Base-by-base conservation (phyloP, 1,139 yeast species). In the Candida tropicalis region DNA sequence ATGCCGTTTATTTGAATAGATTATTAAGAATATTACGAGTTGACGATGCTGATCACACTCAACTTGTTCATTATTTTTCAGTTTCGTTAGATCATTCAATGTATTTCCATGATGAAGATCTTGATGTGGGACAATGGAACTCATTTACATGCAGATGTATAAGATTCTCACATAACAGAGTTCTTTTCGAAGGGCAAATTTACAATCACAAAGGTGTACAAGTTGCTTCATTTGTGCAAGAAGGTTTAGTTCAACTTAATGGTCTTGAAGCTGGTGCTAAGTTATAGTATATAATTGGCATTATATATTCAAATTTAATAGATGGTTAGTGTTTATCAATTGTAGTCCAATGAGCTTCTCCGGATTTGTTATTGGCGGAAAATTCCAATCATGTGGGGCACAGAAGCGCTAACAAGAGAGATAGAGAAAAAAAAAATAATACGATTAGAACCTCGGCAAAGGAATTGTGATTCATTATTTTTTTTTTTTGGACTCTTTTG, bases 11-110 rank as follows among this genome's bases (percentile, higher is more conserved):
- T 47, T 62, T 84, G 43, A 28, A 24, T 3, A 29, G 34, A 2
- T 48, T 66, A 38, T 64, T 62, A 3, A 55, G 73, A 29, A 40
- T 56, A 4, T 53, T 67, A 27, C 50, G 70, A 11, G 42, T 66
- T 11, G 55, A 55, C 6, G 49, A 47, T 17, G 46, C 58, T 10
- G 56, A 63, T 34, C 52, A 42, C 13, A 48, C 54, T 63, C 74
- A 59, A 16, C 49, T 56, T 23, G 65, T 61, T 39, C 66, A 63
- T 38, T 67, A 66, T 49, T 52, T 55, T 38, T 77, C 83, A 35
- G 84, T 82, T 9, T 79, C 86, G 10, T 62, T 85, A 51, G 90
- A 84, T 53, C 90, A 84, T 56, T 65, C 80, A 0, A 74, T 87
- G 15, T 83, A 84, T 58, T 84, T 85, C 65, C 90, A 84, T 53